Percentiles rank a stretch among this genome's conserved stretches.
These are phyloP conservation scores for Acanthamoeba rhysodes DNA, from an alignment of 208 protist genomes.

Conservation along the genomic window DNA sequence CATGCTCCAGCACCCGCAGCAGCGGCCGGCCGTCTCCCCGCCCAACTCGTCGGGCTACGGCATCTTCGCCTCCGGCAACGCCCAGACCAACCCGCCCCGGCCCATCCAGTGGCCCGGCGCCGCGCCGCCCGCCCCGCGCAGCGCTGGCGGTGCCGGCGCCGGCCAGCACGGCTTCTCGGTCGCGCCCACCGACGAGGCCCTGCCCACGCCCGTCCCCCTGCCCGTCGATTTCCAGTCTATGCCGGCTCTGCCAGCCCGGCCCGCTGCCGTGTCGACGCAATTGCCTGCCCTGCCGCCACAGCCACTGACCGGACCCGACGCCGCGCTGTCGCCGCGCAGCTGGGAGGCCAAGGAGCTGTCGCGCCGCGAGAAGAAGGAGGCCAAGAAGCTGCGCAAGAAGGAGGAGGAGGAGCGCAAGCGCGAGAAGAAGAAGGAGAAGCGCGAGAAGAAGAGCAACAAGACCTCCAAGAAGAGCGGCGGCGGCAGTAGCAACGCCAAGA, in stretches of 20 bases:
- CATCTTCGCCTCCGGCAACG: not conserved
- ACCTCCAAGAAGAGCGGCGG: too few species aligned
- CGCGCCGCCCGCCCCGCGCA: not conserved
- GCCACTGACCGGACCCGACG: not conserved
- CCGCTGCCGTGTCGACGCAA: too few species aligned
- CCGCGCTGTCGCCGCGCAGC: slow-evolving; percentile 9
- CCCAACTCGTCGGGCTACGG: slow-evolving; percentile 1
- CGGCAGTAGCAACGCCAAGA: not conserved
- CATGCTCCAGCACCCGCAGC: not conserved
- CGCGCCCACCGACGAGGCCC: not conserved
- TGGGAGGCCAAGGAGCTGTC: slow-evolving; percentile 38
- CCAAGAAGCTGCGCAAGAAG: too few species aligned
- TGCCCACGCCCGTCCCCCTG: not conserved
- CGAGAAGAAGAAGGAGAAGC: not conserved
- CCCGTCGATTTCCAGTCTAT: not conserved
- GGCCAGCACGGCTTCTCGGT: not conserved
- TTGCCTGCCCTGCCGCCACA: not conserved
- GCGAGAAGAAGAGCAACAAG: not conserved
- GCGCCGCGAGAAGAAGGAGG: not conserved
- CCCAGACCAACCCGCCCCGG: not conserved
- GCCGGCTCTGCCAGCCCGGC: not conserved
- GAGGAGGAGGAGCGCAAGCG: too few species aligned
- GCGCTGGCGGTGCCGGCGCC: not conserved
- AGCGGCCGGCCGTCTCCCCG: not conserved
- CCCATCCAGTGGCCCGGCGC: not conserved